Conservation (phyloP, 1,139 yeast genomes). For the Lodderomyces parapsilosis region DNA sequence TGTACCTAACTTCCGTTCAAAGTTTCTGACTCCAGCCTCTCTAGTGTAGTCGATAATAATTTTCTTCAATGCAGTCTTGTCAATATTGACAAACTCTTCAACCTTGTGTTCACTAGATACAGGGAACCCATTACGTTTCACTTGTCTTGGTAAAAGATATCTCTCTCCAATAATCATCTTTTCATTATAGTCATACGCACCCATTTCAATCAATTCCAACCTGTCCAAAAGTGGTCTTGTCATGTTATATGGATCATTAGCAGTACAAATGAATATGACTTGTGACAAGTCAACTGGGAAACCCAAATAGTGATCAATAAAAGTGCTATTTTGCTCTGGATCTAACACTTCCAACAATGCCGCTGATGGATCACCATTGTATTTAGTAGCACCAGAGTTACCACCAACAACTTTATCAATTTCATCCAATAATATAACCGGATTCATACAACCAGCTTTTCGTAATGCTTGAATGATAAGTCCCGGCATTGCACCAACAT, state of each 20-base stretch:
- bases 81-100: slow-evolving; percentile 35
- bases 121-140: slow-evolving; percentile 67
- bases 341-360: slow-evolving; percentile 87
- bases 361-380: slow-evolving; percentile 89
- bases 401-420: slow-evolving; percentile 81
- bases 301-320: slow-evolving; percentile 83
- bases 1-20: slow-evolving; percentile 71
- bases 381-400: slow-evolving; percentile 42
- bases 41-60: slow-evolving; percentile 73
- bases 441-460: slow-evolving; percentile 79
- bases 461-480: slow-evolving; percentile 75
- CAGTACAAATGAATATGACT: slow-evolving; percentile 84
- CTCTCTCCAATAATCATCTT: slow-evolving; percentile 71
- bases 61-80: slow-evolving; percentile 54
- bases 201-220: slow-evolving; percentile 77
- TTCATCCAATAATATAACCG: slow-evolving; percentile 86
- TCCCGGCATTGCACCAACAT: slow-evolving; percentile 95
- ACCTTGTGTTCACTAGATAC: slow-evolving; percentile 10
- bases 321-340: slow-evolving; percentile 82
- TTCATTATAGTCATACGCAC: slow-evolving; percentile 81
- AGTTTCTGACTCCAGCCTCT: slow-evolving; percentile 84
- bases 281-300: slow-evolving; percentile 86
- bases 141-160: slow-evolving; percentile 79
- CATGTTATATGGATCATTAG: slow-evolving; percentile 75
- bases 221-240: slow-evolving; percentile 83